phyloP scores from a whole-genome alignment of 2,329 filamentous ascomycete genomes.

The Myriosclerotinia scirpicola region DNA sequence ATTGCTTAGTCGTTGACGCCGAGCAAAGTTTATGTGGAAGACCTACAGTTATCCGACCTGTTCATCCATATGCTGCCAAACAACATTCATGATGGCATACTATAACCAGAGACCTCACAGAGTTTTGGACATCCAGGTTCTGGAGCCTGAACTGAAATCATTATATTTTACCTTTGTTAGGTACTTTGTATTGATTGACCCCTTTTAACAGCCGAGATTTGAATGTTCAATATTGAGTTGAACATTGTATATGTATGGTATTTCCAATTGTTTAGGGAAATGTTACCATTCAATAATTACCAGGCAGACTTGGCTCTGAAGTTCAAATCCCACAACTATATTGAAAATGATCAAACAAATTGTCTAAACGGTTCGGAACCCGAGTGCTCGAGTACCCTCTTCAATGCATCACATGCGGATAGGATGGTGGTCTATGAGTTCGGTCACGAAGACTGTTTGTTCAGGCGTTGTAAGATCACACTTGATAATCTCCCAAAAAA shows the following conservation, averaged over 20 bases:
- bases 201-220: not conserved
- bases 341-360: not conserved
- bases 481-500: not conserved
- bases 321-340: not conserved
- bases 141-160: not conserved
- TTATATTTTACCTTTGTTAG: not conserved
- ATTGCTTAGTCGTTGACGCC: not conserved
- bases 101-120: not conserved
- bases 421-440: not conserved
- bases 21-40: not conserved
- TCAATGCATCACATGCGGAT: constrained; percentile 10
- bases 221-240: not conserved
- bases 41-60: not conserved
- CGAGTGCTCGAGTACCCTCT: not conserved
- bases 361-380: not conserved
- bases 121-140: not conserved
- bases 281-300: not conserved
- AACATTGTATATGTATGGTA: not conserved
- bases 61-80: not conserved
- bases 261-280: not conserved
- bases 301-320: not conserved
- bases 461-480: not conserved
- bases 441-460: not conserved
- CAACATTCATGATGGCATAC: not conserved
- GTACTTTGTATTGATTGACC: not conserved